Evolutionary conservation across 495 filamentous ascomycete species (phyloP).

Genomic region (Xylaria grammica): DNA sequence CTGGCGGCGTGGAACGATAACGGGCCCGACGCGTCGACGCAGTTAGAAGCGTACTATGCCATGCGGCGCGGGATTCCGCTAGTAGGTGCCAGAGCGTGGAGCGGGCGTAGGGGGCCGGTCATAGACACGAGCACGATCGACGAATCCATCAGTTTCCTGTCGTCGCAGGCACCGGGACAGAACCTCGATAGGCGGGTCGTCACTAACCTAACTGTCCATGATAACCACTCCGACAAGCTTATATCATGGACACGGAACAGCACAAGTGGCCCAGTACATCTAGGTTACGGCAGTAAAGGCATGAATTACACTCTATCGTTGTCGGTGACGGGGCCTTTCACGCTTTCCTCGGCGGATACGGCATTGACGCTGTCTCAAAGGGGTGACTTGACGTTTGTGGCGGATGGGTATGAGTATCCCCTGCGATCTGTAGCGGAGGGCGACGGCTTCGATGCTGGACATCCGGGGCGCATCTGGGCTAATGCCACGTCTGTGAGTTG

Average conservation of each 20-base stretch:
- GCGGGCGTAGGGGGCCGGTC: constrained; percentile 44
- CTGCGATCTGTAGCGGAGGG: constrained; percentile 45
- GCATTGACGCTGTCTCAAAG: constrained; percentile 37
- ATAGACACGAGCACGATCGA: constrained; percentile 32
- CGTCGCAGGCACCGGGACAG: constrained; percentile 49
- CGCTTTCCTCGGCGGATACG: constrained; percentile 44
- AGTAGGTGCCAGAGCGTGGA: constrained; percentile 48
- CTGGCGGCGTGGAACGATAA: constrained; percentile 64
- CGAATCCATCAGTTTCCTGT: constrained; percentile 38
- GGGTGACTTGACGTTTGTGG: constrained; percentile 46
- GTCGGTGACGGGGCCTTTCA: constrained; percentile 46
- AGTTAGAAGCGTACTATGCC: constrained; percentile 60
- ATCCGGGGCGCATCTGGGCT: constrained; percentile 47
- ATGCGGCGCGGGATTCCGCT: constrained; percentile 56
- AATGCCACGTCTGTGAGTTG: constrained; percentile 35
- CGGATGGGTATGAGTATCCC: constrained; percentile 59
- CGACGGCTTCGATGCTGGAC: constrained; percentile 41
- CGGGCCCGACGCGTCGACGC: constrained; percentile 60
- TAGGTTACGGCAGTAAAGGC: constrained; percentile 56
- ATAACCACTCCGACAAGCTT: constrained; percentile 18
- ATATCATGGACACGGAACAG: constrained; percentile 8
- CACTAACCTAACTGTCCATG: neutral
- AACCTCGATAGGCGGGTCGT: constrained; percentile 53
- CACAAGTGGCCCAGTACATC: neutral
- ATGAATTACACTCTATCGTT: constrained; percentile 57